phyloP scores from a whole-genome alignment of 768 basidiomycete species.

The Aureoboletus auriporus region DNA sequence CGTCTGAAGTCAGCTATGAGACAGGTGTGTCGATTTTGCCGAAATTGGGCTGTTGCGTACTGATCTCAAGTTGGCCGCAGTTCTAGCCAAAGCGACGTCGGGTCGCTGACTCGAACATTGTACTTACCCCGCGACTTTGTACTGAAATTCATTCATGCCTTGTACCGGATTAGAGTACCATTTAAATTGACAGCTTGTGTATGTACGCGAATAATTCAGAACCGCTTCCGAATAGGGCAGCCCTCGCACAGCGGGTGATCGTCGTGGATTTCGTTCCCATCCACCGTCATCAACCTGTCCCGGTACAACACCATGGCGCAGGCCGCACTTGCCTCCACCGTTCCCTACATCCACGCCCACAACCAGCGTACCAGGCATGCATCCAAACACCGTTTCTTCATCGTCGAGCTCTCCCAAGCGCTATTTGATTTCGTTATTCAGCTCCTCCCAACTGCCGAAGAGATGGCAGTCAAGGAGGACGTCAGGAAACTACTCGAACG shows the following conservation, averaged over 20 bases:
- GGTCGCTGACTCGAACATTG: constrained; percentile 13
- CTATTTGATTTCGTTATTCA: constrained; percentile 94
- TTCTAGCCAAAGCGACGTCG: constrained; percentile 12
- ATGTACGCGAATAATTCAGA: not conserved
- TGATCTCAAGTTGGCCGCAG: constrained; percentile 10
- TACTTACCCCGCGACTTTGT: constrained; percentile 10
- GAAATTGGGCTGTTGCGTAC: not conserved
- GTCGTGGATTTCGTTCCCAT: constrained; percentile 23
- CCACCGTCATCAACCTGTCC: constrained; percentile 2
- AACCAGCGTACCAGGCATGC: constrained; percentile 31
- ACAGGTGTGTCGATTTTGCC: constrained; percentile 44
- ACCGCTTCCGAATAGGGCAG: constrained; percentile 26
- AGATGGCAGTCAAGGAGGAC: constrained; percentile 93
- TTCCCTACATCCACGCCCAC: constrained; percentile 32
- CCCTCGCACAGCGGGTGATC: constrained; percentile 24
- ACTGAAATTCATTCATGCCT: not conserved
- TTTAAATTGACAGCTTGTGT: not conserved
- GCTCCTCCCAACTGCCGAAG: constrained; percentile 83
- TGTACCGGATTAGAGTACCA: too few relatives aligned
- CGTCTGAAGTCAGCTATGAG: constrained; percentile 65
- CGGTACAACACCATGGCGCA: too few relatives aligned
- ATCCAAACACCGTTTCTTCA: constrained; percentile 59
- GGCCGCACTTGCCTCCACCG: constrained; percentile 20
- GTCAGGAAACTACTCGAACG: constrained; percentile 92
- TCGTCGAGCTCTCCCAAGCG: constrained; percentile 80